phyloP scores from a whole-genome alignment of 2,329 filamentous ascomycete genomes.

The Orbilia javanica region DNA sequence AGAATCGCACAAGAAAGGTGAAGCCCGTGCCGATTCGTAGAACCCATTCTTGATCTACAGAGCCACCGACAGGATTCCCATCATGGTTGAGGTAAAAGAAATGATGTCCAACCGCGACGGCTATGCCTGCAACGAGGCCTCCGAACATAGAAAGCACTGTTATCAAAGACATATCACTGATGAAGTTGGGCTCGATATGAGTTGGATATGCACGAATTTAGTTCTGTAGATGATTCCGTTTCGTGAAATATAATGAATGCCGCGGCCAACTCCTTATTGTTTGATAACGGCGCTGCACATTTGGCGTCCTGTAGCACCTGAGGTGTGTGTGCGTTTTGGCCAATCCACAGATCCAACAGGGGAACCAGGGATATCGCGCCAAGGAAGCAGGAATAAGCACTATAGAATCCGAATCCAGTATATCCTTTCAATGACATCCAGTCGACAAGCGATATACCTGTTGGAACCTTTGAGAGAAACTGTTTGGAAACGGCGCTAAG shows the following conservation, averaged over 20 bases:
- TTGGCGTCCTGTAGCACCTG: conserved; percentile 8
- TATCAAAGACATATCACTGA: conserved; percentile 4
- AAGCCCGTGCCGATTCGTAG: conserved; percentile 32
- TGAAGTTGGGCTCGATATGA: background rate
- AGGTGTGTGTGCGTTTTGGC: conserved; percentile 1
- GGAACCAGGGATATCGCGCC: background rate
- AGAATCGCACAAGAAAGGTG: conserved; percentile 37
- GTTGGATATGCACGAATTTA: background rate
- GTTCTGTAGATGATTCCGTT: background rate
- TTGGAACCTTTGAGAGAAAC: background rate
- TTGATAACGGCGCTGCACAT: conserved; percentile 11
- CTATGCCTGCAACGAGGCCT: conserved; percentile 21
- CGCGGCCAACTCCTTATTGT: background rate
- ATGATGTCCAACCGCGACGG: conserved; percentile 38
- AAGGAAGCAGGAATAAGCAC: background rate
- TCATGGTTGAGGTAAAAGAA: conserved; percentile 37
- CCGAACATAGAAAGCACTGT: conserved; percentile 28
- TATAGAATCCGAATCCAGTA: background rate
- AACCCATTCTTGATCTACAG: conserved; percentile 33
- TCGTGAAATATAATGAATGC: background rate
- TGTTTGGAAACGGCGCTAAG: background rate
- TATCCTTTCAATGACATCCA: conserved; percentile 1
- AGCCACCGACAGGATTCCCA: conserved; percentile 9
- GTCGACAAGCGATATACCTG: background rate
- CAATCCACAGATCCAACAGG: conserved; percentile 2